Base-by-base conservation (phyloP, 1,284 basidiomycete genomes). In the Trichosporon ovoides region DNA sequence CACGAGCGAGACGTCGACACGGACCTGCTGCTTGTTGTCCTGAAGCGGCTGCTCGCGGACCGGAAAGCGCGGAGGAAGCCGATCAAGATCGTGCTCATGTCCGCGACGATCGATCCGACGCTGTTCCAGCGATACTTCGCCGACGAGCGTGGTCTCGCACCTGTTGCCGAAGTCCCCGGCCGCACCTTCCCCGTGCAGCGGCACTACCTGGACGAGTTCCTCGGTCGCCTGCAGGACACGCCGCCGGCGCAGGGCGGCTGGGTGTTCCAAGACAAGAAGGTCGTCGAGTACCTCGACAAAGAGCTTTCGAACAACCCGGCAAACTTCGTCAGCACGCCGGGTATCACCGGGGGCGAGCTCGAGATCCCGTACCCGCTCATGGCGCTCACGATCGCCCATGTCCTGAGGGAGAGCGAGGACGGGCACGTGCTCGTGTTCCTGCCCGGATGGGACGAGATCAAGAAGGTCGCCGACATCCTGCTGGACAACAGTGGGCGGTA, bases 1-100 rank as follows among this genome's bases (percentile, higher is more conserved):
- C 94, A 98, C 75, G 93, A 97, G 77, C 86, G 94, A 33, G 93
- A 96, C 69, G 86, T 97, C 58, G 93, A 97, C 72, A 96, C 91
- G 0, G 95, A 98, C 75, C 79, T 98, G 49, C 78, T 95, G 49
- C 83, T 98, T 10, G 91, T 95, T 57, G 91, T 95, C 13, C 82
- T 98, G 64, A 94, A 95, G 78, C 85, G 89, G 20, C 77, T 96
- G 19, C 76, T 96, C 65, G 84, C 83, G 7, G 87, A 93, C 64
- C 84, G 93, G 64, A 86, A 84, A 68, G 80, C 83, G 4, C 84
- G 85, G 64, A 83, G 84, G 31, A 83, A 85, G 52, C 88, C 91
- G 11, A 80, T 98, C 76, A 95, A 92, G 76, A 82, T 98, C 62
- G 79, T 97, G 43, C 83, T 98, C 56, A 97, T 97, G 93, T 95